These are phyloP conservation scores for Haplosporangium sp. DNA, from an alignment of 371 early-diverging fungal species.

Conservation along the genomic window DNA sequence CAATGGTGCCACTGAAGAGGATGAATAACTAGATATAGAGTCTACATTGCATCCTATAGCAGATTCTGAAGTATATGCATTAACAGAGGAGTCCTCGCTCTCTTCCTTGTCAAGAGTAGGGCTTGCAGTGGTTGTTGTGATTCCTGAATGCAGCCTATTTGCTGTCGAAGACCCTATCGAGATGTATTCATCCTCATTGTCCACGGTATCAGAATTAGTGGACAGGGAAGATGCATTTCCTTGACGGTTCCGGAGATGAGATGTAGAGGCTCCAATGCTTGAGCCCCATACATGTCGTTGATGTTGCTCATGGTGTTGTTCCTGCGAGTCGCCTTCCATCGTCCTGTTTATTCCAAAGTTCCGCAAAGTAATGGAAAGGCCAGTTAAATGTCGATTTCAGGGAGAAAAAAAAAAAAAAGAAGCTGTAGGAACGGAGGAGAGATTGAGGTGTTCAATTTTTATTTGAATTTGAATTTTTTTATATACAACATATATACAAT, in stretches of 20 bases:
- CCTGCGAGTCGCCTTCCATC: background rate
- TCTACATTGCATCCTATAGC: too few relatives aligned
- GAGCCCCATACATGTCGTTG: background rate
- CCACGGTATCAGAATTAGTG: background rate
- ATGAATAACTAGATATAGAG: background rate
- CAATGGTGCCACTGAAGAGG: background rate
- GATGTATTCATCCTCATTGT: background rate
- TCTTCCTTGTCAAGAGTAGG: background rate
- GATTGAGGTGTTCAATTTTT: too few relatives aligned
- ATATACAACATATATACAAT: constrained; percentile 1
- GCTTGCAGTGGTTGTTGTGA: background rate
- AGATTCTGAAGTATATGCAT: too few relatives aligned
- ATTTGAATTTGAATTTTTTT: background rate
- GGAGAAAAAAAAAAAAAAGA: too few relatives aligned
- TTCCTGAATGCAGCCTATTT: constrained; percentile 2
- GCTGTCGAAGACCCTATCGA: constrained; percentile 5
- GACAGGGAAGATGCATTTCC: background rate
- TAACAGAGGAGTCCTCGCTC: too few relatives aligned
- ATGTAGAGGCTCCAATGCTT: background rate
- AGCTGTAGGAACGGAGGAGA: too few relatives aligned
- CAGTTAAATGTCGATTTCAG: too few relatives aligned
- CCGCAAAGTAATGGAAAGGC: too few relatives aligned
- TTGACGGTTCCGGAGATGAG: constrained; percentile 17
- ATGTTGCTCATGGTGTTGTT: background rate
- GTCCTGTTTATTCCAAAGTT: too few relatives aligned